Percentiles rank a stretch among this genome's conserved stretches.
Evolutionary conservation across 2,329 filamentous ascomycete genomes (phyloP).

Genomic region (Didymella segeticola): DNA sequence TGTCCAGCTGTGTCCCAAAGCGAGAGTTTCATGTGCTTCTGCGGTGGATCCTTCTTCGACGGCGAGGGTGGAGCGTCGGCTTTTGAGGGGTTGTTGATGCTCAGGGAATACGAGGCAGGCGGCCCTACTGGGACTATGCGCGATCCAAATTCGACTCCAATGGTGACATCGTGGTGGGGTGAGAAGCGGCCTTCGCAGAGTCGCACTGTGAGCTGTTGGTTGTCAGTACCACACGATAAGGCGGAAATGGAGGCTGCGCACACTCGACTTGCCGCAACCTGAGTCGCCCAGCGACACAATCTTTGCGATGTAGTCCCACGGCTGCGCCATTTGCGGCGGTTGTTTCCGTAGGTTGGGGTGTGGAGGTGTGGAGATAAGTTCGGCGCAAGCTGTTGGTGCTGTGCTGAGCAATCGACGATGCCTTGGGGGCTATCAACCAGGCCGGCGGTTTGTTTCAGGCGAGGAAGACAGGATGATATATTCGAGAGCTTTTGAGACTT

Average conservation of each 20-base stretch:
- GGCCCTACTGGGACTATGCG: constrained; percentile 90
- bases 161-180: constrained; percentile 93
- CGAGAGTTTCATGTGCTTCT: constrained; percentile 89
- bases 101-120: constrained; percentile 69
- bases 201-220: constrained; percentile 77
- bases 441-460: neutral
- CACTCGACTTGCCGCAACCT: constrained; percentile 89
- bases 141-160: constrained; percentile 94
- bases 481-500: neutral
- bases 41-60: constrained; percentile 47
- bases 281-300: constrained; percentile 97
- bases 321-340: constrained; percentile 58
- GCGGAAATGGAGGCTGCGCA: constrained; percentile 35
- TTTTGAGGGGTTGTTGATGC: constrained; percentile 58
- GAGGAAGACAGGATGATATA: neutral
- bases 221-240: constrained; percentile 18
- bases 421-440: neutral
- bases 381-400: constrained; percentile 3
- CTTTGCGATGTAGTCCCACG: constrained; percentile 99
- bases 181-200: constrained; percentile 97
- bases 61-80: constrained; percentile 21
- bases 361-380: constrained; percentile 9
- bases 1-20: constrained; percentile 97
- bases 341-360: constrained; percentile 15
- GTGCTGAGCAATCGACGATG: neutral